Percentiles rank a stretch among this genome's conserved stretches.
phyloP scores from a whole-genome alignment of 768 basidiomycete species.

The Cyathus striatus region DNA sequence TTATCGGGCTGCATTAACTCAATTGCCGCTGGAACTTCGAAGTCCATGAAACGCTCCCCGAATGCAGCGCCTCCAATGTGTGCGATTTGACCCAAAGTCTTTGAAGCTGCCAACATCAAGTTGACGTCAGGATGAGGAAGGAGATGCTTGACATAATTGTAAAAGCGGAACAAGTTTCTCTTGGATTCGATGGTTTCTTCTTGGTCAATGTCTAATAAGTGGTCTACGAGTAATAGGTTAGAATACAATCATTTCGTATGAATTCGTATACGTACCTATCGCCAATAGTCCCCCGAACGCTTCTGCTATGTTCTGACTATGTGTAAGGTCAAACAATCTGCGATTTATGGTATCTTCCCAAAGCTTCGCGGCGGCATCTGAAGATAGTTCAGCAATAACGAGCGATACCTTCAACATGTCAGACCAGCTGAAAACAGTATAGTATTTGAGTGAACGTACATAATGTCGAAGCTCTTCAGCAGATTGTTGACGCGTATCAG shows the following conservation, averaged over 20 bases:
- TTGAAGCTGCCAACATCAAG: constrained; percentile 93
- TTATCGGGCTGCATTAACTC: constrained; percentile 76
- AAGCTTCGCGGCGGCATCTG: constrained; percentile 73
- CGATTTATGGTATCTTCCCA: constrained; percentile 86
- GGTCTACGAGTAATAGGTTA: constrained; percentile 35
- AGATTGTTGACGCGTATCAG: constrained; percentile 60
- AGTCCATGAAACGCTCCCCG: constrained; percentile 86
- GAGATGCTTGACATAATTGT: constrained; percentile 91
- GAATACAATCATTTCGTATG: background rate
- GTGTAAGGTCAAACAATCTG: constrained; percentile 76
- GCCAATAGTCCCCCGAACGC: constrained; percentile 85
- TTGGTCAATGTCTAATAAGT: constrained; percentile 69
- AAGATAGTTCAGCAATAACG: constrained; percentile 73
- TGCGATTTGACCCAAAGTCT: constrained; percentile 84
- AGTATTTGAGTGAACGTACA: constrained; percentile 36
- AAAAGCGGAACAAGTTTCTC: constrained; percentile 78
- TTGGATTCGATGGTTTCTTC: constrained; percentile 82
- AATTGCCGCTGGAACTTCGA: constrained; percentile 81
- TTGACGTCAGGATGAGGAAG: constrained; percentile 87
- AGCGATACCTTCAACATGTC: constrained; percentile 52
- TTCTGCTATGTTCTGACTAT: constrained; percentile 73
- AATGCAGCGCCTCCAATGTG: constrained; percentile 78
- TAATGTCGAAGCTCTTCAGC: constrained; percentile 72
- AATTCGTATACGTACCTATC: constrained; percentile 54
- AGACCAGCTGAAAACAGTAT: constrained; percentile 6